Evolutionary conservation across 23 red algal genomes (phyloP).

Genomic region (Gracilaria vermiculophylla): DNA sequence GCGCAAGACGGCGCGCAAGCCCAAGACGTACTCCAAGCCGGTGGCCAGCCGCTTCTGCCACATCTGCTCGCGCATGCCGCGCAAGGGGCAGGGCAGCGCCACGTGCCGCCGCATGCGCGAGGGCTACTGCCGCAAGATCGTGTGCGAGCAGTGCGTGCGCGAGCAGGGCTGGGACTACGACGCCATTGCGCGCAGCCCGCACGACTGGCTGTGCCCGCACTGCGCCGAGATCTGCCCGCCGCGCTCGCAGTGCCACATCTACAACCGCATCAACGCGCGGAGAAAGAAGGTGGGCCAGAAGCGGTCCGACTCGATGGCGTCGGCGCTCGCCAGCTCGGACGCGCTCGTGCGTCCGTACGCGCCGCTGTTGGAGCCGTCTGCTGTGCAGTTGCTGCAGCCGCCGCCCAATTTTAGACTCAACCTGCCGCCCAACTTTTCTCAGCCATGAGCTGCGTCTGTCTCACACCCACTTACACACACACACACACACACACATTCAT

Average conservation of each 20-base stretch:
- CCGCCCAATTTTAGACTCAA: slow-evolving; percentile 59
- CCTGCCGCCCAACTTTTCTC: slow-evolving; percentile 43
- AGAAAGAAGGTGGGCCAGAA: slow-evolving; percentile 48
- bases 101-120: slow-evolving; percentile 35
- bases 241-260: slow-evolving; percentile 69
- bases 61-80: slow-evolving; percentile 65
- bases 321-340: slow-evolving; percentile 20
- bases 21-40: slow-evolving; percentile 60
- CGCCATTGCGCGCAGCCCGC: neutral
- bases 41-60: slow-evolving; percentile 73
- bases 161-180: slow-evolving; percentile 72
- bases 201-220: slow-evolving; percentile 62
- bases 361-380: neutral
- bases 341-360: slow-evolving; percentile 9
- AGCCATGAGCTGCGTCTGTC: neutral
- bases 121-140: slow-evolving; percentile 71
- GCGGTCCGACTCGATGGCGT: slow-evolving; percentile 15
- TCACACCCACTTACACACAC: no score
- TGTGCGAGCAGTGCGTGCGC: slow-evolving; percentile 69
- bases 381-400: slow-evolving; percentile 28
- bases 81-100: slow-evolving; percentile 22
- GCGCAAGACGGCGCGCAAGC: slow-evolving; percentile 40
- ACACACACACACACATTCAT: neutral
- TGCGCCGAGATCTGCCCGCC: slow-evolving; percentile 64
- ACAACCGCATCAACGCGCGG: slow-evolving; percentile 68